Base-by-base conservation (phyloP, 345 rosid genomes). In the Citrus glauca region DNA sequence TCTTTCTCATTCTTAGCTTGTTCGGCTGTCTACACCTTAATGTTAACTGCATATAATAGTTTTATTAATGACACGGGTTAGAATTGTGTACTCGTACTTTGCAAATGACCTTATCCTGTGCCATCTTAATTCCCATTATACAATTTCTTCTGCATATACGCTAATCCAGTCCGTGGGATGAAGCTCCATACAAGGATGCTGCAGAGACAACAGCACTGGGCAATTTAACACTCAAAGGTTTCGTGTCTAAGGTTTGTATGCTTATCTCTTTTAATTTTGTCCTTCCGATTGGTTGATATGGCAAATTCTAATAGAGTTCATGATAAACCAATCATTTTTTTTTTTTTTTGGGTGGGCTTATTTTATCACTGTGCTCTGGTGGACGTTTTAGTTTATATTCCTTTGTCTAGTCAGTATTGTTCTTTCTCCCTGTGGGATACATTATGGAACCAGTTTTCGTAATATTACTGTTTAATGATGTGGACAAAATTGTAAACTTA, bases 101-200 rank as follows among this genome's bases (percentile, higher is more conserved):
- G 70, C 67, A 35, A 55, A 64, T 72, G 48, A 72, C 56, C 65
- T 5, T 64, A 55, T 53, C 48, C 13, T 9, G 7, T 79, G 24
- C 71, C 50, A 40, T 74, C 28, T 55, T 25, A 76, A 45, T 70
- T 28, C 35, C 65, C 13, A 24, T 65, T 56, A 33, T 66, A 13
- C 77, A 37, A 57, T 72, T 74, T 64, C 76, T 82, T 71, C 77
- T 65, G 42, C 80, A 74, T 78, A 68, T 50, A 77, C 82, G 66
- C 79, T 38, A 9, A 81, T 84, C 85, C 90, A 93, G 97, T 83
- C 98, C 98, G 50, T 93, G 94, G 97, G 63, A 40, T 80, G 87
- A 77, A 71, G 87, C 81, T 76, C 92, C 97, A 32, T 93, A 88
- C 65, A 83, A 84, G 81, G 86, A 88, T 85, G 93, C 91, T 56